These are phyloP conservation scores for Flaveria bidentis DNA, from an alignment of 129 eudicot species.

Conservation along the genomic window DNA sequence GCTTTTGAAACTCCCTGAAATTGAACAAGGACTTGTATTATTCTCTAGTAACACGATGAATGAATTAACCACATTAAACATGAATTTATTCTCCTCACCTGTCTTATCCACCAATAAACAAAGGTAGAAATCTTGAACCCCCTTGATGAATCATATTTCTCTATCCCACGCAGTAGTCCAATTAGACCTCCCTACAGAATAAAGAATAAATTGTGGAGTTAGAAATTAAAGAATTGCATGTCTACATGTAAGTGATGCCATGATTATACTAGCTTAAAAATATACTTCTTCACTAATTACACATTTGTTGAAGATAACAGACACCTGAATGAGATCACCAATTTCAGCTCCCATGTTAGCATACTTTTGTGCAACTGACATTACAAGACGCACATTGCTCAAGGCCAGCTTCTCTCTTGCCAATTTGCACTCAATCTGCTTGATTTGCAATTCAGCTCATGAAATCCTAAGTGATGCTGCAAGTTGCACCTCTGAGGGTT, in stretches of 20 bases:
- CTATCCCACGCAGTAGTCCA: constrained; percentile 92
- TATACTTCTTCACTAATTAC: constrained; percentile 4
- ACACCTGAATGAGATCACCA: constrained; percentile 88
- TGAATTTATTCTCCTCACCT: constrained; percentile 48
- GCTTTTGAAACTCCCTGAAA: constrained; percentile 95
- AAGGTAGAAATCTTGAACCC: constrained; percentile 94
- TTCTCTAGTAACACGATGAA: constrained; percentile 7
- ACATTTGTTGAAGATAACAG: constrained; percentile 18
- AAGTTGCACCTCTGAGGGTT: constrained; percentile 89
- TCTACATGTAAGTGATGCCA: not conserved
- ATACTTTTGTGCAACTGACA: constrained; percentile 91
- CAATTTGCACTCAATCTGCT: constrained; percentile 69
- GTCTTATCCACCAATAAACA: constrained; percentile 99
- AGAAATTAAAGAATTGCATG: not conserved
- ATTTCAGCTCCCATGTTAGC: constrained; percentile 95
- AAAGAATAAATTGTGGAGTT: not conserved
- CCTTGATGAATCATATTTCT: constrained; percentile 95
- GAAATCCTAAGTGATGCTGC: constrained; percentile 71
- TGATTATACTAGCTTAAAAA: not conserved
- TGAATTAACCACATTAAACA: not conserved
- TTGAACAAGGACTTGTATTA: not conserved
- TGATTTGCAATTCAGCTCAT: constrained; percentile 59
- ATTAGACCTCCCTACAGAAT: constrained; percentile 80
- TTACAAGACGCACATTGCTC: constrained; percentile 96
- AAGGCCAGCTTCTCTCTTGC: constrained; percentile 96